A percentile compares a stretch with the other conserved stretches of the same genome.
Evolutionary conservation across 306 rosid genomes (phyloP).

Genomic region (Biancaea sappan): DNA sequence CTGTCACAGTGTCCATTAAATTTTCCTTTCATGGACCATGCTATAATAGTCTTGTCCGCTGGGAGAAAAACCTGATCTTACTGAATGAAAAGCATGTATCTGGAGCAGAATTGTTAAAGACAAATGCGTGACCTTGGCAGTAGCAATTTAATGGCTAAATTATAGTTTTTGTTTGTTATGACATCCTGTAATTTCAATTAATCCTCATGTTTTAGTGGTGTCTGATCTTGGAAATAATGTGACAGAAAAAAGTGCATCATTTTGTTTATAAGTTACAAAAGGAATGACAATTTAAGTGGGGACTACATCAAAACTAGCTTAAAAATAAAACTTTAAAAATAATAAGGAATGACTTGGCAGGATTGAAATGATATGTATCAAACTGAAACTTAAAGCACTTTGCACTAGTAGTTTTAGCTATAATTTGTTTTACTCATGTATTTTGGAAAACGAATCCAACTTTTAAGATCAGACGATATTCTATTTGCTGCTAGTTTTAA

Average conservation of each 20-base stretch:
- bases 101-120: not conserved
- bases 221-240: not conserved
- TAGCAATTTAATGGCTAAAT: not conserved
- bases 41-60: slow-evolving; percentile 9
- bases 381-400: not conserved
- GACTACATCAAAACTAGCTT: not conserved
- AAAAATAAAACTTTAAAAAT: not conserved
- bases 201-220: not conserved
- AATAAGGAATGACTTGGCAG: not conserved
- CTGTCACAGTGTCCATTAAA: too few relatives aligned
- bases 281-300: not conserved
- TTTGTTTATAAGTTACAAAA: not conserved
- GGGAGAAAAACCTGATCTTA: not conserved
- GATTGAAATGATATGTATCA: not conserved
- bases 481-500: not conserved
- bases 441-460: not conserved
- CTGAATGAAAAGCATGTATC: not conserved
- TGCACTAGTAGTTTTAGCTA: not conserved
- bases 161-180: not conserved
- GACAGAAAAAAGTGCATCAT: not conserved
- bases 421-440: not conserved
- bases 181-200: not conserved
- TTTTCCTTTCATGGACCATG: too few relatives aligned
- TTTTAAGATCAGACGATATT: not conserved
- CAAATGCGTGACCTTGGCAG: not conserved